Evolutionary conservation across 139 green algal genomes (phyloP), one percentile per base, ranked within the genome.

Genomic region (Asterochloris sp.): DNA sequence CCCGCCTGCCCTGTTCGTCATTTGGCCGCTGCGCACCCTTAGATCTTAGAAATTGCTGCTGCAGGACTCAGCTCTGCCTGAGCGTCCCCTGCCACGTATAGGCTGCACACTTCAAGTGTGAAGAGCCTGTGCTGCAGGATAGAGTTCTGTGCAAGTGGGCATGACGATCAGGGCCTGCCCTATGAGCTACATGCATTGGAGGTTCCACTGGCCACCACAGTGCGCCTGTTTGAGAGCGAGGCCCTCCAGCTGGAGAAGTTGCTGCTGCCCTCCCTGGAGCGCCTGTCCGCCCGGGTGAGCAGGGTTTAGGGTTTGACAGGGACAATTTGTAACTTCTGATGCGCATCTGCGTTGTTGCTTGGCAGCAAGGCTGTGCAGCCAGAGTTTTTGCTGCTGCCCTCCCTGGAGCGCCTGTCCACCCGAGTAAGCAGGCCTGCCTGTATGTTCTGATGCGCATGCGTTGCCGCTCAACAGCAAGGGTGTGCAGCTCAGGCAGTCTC

Each of bases 101-200:
- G 4, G 38, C 38, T 54, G 38, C 38, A 54, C 38, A 6, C 4
- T 6, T 54, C 38, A 54, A 54, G 38, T 6, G 6, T 54, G 38
- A 54, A 2, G 38, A 54, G 38, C 6, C 4, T 6, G 38, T 54
- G 38, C 26, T 38, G n/a, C 78, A 82, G 63, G 15, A 82, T 74
- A 62, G 63, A 74, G 62, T 82, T 74, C 27, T 82, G 38, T 19
- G 61, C 69, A 62, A 82, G 27, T 9, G 78, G 78, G 26, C 66
- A 80, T 17, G 64, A 79, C 0, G 86, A 87, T 47, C 28, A 82
- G 60, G 74, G 73, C 17, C 47, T 91, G 64, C 83, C 88, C 62
- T 91, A 86, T 80, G 88, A 91, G 81, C 83, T 90, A n/a, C 74
- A 82, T 17, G 88, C 86, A 2, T 74, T 90, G 71, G 88, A 91